These are phyloP conservation scores for Pyrus communis DNA, from an alignment of 306 rosid species.

Conservation along the genomic window DNA sequence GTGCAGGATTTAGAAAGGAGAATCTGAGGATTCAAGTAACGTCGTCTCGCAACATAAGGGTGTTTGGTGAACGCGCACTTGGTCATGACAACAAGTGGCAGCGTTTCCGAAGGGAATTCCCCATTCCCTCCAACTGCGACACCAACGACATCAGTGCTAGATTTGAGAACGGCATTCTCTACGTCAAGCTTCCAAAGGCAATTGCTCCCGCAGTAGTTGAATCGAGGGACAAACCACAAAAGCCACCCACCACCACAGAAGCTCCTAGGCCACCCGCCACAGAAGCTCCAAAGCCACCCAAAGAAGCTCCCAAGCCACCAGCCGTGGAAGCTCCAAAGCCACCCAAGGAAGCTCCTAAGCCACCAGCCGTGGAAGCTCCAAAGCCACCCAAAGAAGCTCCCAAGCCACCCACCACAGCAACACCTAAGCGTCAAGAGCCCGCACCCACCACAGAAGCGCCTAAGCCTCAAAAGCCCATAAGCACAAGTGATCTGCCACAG, in stretches of 20 bases:
- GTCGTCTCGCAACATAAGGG: conserved; percentile 21
- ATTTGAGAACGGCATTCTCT: conserved; percentile 39
- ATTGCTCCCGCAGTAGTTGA: neutral
- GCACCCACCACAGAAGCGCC: neutral
- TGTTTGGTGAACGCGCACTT: conserved; percentile 37
- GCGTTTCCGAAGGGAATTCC: conserved; percentile 46
- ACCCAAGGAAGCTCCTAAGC: neutral
- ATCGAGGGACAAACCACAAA: neutral
- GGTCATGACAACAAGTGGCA: conserved; percentile 26
- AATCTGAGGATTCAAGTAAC: conserved; percentile 48
- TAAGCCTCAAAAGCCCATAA: neutral
- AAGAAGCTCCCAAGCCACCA: neutral
- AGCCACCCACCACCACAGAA: neutral
- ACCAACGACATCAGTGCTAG: conserved; percentile 35
- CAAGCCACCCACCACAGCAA: neutral
- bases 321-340: neutral
- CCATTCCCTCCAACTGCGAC: conserved; percentile 35
- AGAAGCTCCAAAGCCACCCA: neutral
- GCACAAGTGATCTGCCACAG: neutral
- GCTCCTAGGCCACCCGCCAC: neutral
- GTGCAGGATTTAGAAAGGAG: conserved; percentile 52
- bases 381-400: neutral
- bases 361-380: neutral
- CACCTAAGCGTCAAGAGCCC: neutral
- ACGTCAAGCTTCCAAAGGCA: conserved; percentile 37